Conservation (phyloP, 2,329 filamentous ascomycete genomes). For the Xylariaceae sp. region DNA sequence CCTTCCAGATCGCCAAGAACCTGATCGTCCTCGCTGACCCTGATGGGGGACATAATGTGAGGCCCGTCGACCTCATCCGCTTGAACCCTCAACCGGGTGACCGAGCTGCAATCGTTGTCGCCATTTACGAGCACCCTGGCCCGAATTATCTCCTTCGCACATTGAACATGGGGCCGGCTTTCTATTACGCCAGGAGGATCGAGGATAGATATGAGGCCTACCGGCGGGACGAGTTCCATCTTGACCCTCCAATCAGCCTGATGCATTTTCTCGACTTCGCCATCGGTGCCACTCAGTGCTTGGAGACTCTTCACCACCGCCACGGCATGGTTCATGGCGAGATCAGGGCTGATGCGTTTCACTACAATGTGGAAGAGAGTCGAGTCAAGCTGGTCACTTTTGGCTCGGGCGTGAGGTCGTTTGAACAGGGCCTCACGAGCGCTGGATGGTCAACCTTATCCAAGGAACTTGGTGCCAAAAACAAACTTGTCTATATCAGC, state of each 20-base stretch:
- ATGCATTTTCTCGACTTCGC: constrained; percentile 83
- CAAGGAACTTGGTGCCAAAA: constrained; percentile 75
- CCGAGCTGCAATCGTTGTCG: constrained; percentile 63
- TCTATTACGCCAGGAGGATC: constrained; percentile 49
- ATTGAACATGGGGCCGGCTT: constrained; percentile 71
- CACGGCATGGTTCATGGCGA: constrained; percentile 85
- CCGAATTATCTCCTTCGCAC: constrained; percentile 63
- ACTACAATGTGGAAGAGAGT: constrained; percentile 66
- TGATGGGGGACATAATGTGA: constrained; percentile 66
- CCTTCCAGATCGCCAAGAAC: constrained; percentile 74
- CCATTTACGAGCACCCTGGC: constrained; percentile 74
- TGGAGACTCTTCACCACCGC: constrained; percentile 87
- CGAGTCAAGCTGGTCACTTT: constrained; percentile 75
- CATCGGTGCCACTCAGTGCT: constrained; percentile 75
- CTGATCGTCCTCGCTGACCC: constrained; percentile 66
- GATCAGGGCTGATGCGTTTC: constrained; percentile 83
- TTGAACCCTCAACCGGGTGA: constrained; percentile 63
- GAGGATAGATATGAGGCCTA: constrained; percentile 43
- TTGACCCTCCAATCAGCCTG: constrained; percentile 58
- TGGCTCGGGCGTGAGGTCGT: constrained; percentile 77
- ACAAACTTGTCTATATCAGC: constrained; percentile 86
- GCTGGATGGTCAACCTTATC: constrained; percentile 81
- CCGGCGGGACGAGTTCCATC: constrained; percentile 35
- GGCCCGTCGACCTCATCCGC: constrained; percentile 71
- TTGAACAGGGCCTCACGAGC: constrained; percentile 81